Evolutionary conservation across 2,329 filamentous ascomycete genomes (phyloP), one percentile per base, ranked within the genome.

Genomic region (Chaetomium olivaceum): DNA sequence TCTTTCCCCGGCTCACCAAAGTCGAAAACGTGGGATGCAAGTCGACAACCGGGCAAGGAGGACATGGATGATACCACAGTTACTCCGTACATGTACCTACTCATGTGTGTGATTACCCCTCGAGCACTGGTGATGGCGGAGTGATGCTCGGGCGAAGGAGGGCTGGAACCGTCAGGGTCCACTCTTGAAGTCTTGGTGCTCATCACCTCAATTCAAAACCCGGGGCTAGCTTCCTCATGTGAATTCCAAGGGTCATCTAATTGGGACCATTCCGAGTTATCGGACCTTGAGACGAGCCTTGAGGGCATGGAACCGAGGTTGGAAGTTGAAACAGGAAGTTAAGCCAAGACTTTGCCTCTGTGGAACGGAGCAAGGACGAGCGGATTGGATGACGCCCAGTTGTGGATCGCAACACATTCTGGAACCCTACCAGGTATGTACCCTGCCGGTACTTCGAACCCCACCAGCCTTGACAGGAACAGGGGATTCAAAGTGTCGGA

Each of bases 231-330:
- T 31, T 31, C 31, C 7, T 31, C 6, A 12, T 14, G 36, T 14
- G 4, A 43, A 43, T 4, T 9, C 2, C 11, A 12, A 14, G 36
- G 12, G 4, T 12, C 12, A 14, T 43, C 7, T 9, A 8, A 43
- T 43, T 14, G 12, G 11, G 36, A 19, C 12, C 2, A 14, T 14
- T 43, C 36, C 14, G 43, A 39, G 6, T 36, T 46, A 12, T 54
- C 19, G 56, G 33, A 31, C 25, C 4, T 59, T 54, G 31, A 59
- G 60, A 62, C 60, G 60, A 50, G 55, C 60, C 33, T 31, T 33
- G 7, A 25, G 48, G 25, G 25, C 50, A 39, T 16, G 50, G 59
- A 55, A 31, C 23, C 23, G 19, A 25, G 14, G 33, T 50, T 60
- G 58, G 31, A 51, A 51, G 25, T 14, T 48, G 57, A 51, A 29